These are phyloP conservation scores for Solanum aculeatissimum DNA, from an alignment of 305 asterid genomes.

Conservation along the genomic window DNA sequence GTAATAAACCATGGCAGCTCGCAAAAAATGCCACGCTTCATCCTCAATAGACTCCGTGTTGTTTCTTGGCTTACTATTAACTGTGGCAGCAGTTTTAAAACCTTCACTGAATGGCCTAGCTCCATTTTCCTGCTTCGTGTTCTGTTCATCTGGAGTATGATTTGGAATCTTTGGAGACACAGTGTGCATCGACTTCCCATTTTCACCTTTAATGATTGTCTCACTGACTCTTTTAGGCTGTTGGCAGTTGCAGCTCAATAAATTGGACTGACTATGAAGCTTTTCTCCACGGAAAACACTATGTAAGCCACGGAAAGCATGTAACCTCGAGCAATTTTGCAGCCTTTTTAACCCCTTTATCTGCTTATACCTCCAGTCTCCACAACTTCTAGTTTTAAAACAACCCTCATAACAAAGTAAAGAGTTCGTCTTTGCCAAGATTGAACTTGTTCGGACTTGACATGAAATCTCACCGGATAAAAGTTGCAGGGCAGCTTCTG, in stretches of 20 bases:
- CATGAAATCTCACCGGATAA: background rate
- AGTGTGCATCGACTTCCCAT: conserved; percentile 23
- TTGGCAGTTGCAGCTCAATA: conserved; percentile 40
- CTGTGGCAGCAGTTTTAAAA: conserved; percentile 16
- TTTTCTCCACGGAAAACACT: conserved; percentile 1
- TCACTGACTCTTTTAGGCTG: conserved; percentile 31
- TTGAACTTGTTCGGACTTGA: conserved; percentile 1
- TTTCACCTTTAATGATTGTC: conserved; percentile 22
- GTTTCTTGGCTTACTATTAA: conserved; percentile 18
- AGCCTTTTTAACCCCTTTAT: background rate
- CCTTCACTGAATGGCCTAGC: conserved; percentile 18
- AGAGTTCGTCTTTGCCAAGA: background rate
- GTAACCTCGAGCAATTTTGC: background rate
- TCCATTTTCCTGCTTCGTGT: conserved; percentile 23
- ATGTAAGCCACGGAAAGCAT: background rate
- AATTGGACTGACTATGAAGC: conserved; percentile 3
- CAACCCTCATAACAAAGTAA: background rate
- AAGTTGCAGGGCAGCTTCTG: conserved; percentile 11
- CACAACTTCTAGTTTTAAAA: background rate
- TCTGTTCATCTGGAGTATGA: conserved; percentile 11
- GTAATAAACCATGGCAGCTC: conserved; percentile 73
- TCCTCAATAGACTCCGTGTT: conserved; percentile 54
- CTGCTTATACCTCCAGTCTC: background rate
- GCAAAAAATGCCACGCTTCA: conserved; percentile 79
- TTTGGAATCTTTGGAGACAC: conserved; percentile 13